A percentile compares a stretch with the other conserved stretches of the same genome.
phyloP scores from a whole-genome alignment of 2,329 filamentous ascomycete genomes.

The Epichloe sylvatica region DNA sequence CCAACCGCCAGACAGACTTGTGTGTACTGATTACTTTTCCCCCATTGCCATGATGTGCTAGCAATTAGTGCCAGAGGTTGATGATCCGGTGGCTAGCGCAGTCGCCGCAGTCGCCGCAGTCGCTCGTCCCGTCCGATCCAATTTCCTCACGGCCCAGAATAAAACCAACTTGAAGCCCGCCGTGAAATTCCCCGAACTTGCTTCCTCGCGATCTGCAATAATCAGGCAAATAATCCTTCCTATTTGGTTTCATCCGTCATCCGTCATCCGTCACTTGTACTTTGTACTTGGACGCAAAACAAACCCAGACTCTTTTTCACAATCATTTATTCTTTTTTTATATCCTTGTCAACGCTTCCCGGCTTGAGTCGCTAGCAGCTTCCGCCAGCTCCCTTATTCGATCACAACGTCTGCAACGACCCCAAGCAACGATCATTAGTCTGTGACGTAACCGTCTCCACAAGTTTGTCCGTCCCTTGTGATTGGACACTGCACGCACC shows the following conservation, averaged over 20 bases:
- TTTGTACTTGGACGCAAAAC: neutral
- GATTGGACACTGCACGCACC: no score
- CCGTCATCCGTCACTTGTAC: neutral
- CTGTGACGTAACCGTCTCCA: neutral
- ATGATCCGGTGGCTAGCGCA: neutral
- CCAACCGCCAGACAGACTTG: no score
- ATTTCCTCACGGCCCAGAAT: conserved; percentile 1
- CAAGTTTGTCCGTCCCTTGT: neutral
- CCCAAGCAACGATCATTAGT: neutral
- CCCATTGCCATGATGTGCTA: neutral
- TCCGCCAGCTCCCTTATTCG: no score
- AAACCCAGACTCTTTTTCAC: no score
- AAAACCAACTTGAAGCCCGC: conserved; percentile 3
- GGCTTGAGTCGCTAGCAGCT: no score
- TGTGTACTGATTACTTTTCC: neutral
- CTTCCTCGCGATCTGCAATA: neutral
- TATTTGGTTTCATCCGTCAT: neutral
- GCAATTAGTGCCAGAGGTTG: neutral
- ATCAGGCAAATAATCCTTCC: neutral
- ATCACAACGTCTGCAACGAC: neutral
- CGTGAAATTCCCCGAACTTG: neutral
- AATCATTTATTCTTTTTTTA: no score
- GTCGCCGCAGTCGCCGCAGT: neutral
- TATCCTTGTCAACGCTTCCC: no score
- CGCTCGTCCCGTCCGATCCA: neutral